phyloP scores from a whole-genome alignment of 2,329 filamentous ascomycete genomes.

The Aspergillus sp. region DNA sequence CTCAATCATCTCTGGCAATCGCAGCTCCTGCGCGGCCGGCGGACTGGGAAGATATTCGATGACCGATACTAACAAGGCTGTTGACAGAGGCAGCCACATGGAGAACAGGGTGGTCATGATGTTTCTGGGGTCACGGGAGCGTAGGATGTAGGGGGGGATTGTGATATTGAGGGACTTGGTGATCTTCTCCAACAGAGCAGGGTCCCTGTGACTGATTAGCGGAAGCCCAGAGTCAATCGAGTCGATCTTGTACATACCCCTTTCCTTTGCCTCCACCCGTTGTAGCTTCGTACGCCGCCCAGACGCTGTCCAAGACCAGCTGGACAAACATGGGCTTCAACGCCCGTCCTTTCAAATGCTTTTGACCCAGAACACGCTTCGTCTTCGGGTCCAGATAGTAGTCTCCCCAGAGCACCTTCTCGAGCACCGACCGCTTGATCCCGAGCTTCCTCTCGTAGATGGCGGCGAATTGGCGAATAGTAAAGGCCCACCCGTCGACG shows the following conservation, averaged over 20 bases:
- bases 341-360: conserved; percentile 87
- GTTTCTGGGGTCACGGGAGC: conserved; percentile 78
- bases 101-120: conserved; percentile 85
- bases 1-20: conserved; percentile 76
- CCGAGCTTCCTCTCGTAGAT: conserved; percentile 97
- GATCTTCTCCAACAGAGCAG: conserved; percentile 83
- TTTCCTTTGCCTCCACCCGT: conserved; percentile 77
- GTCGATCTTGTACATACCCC: conserved; percentile 57
- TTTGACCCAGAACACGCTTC: conserved; percentile 84
- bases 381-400: conserved; percentile 97
- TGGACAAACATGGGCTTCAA: conserved; percentile 98
- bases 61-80: conserved; percentile 87
- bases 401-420: conserved; percentile 95
- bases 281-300: conserved; percentile 92
- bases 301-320: conserved; percentile 89
- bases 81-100: conserved; percentile 88
- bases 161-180: conserved; percentile 85
- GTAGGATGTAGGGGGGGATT: conserved; percentile 78
- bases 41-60: conserved; percentile 91
- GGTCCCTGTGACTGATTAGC: conserved; percentile 59
- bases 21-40: conserved; percentile 70
- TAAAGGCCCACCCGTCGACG: conserved; percentile 99
- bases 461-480: conserved; percentile 86
- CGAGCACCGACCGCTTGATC: conserved; percentile 81
- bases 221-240: conserved; percentile 12